Conservation (phyloP, 2,329 filamentous ascomycete species). For the Sarocladiaceae sp. region DNA sequence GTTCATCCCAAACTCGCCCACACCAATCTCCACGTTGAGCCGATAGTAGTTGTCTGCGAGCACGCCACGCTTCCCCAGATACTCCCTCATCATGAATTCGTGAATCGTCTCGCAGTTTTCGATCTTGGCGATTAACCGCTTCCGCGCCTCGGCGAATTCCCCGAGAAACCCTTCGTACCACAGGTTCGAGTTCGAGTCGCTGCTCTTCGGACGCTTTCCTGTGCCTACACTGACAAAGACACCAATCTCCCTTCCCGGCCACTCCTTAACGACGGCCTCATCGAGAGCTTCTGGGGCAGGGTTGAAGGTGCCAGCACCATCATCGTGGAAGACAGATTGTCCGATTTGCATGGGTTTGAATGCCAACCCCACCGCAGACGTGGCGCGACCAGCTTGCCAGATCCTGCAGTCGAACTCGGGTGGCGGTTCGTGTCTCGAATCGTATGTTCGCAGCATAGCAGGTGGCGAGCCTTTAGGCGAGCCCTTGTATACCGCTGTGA, state of each 20-base stretch:
- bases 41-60: conserved; percentile 89
- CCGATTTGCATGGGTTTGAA: conserved; percentile 96
- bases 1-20: conserved; percentile 98
- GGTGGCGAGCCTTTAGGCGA: conserved; percentile 62
- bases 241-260: conserved; percentile 87
- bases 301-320: conserved; percentile 88
- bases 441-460: conserved; percentile 82
- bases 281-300: conserved; percentile 79
- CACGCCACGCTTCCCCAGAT: conserved; percentile 70
- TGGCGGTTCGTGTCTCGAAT: conserved; percentile 84
- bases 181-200: conserved; percentile 63
- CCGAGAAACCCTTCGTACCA: conserved; percentile 96
- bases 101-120: conserved; percentile 93
- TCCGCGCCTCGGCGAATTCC: conserved; percentile 84
- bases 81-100: conserved; percentile 73
- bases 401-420: conserved; percentile 92
- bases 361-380: conserved; percentile 79
- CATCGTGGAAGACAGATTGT: conserved; percentile 89
- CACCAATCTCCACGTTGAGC: conserved; percentile 92
- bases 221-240: conserved; percentile 94
- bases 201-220: conserved; percentile 65
- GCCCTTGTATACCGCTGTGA: conserved; percentile 87
- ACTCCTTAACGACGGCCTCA: conserved; percentile 87
- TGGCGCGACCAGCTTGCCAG: conserved; percentile 96
- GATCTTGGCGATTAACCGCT: conserved; percentile 81